Evolutionary conservation across 345 rosid species (phyloP).

Genomic region (Psidium guajava): DNA sequence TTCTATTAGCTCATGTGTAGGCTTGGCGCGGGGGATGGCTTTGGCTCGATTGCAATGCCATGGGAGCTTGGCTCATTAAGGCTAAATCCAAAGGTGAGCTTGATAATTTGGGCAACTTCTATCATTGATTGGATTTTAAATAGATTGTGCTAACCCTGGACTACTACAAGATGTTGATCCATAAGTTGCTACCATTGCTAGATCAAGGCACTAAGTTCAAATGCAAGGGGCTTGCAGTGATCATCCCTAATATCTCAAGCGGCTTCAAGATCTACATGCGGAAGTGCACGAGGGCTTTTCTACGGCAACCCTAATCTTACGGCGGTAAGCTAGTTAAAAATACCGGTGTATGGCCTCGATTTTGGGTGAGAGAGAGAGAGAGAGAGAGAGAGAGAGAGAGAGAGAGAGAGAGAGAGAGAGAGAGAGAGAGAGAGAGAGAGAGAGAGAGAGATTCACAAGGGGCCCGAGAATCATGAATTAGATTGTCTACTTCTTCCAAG

Average conservation of each 20-base stretch:
- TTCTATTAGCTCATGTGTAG: constrained; percentile 57
- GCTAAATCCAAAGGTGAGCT: background rate
- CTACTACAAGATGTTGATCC: too few relatives aligned
- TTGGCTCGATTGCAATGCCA: constrained; percentile 33
- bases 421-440: too few relatives aligned
- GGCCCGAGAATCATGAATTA: constrained; percentile 36
- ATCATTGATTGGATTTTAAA: too few relatives aligned
- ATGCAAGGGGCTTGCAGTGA: constrained; percentile 35
- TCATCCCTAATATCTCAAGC: constrained; percentile 34
- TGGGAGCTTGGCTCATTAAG: constrained; percentile 26
- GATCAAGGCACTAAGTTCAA: constrained; percentile 10
- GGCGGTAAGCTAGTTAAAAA: constrained; percentile 39
- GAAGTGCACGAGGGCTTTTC: constrained; percentile 32
- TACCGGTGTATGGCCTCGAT: constrained; percentile 41
- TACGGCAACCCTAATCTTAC: constrained; percentile 56
- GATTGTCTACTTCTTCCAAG: constrained; percentile 28
- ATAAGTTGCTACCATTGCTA: too few relatives aligned
- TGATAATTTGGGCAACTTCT: too few relatives aligned
- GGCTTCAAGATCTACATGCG: constrained; percentile 44
- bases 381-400: too few relatives aligned
- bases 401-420: too few relatives aligned
- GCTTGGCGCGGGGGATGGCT: constrained; percentile 23
- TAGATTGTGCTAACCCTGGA: too few relatives aligned
- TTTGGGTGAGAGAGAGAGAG: too few relatives aligned
- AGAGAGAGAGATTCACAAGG: too few relatives aligned